Evolutionary conservation across 768 basidiomycete genomes (phyloP).

Genomic region (Pisolithus orientalis): DNA sequence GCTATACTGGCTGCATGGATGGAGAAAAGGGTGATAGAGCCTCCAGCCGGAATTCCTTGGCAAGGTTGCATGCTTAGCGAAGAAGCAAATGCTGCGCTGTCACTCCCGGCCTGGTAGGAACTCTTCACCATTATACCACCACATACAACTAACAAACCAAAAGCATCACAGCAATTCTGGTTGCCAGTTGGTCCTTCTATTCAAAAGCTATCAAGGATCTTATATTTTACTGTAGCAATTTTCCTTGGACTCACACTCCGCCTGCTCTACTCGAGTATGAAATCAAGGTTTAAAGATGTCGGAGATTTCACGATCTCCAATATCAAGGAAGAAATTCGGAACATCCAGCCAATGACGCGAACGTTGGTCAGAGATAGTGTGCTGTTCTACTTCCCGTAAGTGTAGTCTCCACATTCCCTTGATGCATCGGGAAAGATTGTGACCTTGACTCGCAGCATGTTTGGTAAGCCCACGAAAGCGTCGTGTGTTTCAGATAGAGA

Average conservation of each 20-base stretch:
- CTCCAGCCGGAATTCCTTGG: constrained; percentile 12
- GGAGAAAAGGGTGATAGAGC: constrained; percentile 5
- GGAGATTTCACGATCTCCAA: neutral
- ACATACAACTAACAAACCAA: neutral
- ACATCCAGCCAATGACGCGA: neutral
- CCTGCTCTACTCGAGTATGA: neutral
- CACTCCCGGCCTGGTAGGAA: constrained; percentile 18
- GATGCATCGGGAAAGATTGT: neutral
- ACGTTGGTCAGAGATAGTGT: neutral
- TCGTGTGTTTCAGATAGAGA: neutral
- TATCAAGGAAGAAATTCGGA: neutral
- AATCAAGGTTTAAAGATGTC: neutral
- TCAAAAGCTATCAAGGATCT: neutral
- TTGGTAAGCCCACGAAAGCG: no score
- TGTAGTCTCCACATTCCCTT: neutral
- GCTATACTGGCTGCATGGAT: constrained; percentile 12
- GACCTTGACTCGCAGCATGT: neutral
- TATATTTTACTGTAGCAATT: neutral
- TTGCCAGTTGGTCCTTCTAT: constrained; percentile 10
- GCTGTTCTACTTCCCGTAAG: neutral
- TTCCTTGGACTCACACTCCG: neutral
- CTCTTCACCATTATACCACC: neutral
- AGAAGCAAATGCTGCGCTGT: constrained; percentile 7
- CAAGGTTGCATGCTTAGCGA: constrained; percentile 11
- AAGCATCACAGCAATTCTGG: constrained; percentile 13